These are phyloP conservation scores for Microbotryum silenes-acaulis DNA, from an alignment of 1,284 basidiomycete genomes.

Conservation along the genomic window DNA sequence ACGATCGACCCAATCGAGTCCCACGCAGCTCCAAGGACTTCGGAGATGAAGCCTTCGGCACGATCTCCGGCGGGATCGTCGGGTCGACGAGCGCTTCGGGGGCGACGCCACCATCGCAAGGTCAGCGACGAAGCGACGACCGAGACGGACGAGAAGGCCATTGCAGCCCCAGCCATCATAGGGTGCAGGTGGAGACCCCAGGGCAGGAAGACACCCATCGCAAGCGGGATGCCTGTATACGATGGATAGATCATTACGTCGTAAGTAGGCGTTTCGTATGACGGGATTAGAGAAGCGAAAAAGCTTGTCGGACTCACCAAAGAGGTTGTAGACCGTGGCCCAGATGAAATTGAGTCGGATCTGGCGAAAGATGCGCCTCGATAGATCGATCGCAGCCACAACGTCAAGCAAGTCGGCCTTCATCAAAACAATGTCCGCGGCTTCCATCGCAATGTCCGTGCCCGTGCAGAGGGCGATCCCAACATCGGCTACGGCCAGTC, in stretches of 20 bases:
- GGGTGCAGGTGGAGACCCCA: conserved; percentile 89
- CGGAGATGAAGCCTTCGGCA: conserved; percentile 19
- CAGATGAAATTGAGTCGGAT: conserved; percentile 79
- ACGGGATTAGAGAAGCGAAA: not conserved
- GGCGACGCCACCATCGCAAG: conserved; percentile 50
- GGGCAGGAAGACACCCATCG: conserved; percentile 93
- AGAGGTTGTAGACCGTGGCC: conserved; percentile 48
- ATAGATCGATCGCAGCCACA: conserved; percentile 87
- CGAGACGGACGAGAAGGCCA: conserved; percentile 95
- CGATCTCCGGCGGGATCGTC: conserved; percentile 24
- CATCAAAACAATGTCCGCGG: conserved; percentile 96
- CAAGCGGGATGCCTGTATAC: conserved; percentile 72
- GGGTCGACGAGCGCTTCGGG: conserved; percentile 20
- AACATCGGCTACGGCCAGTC: conserved; percentile 86
- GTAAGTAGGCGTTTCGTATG: conserved; percentile 43
- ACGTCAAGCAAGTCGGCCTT: conserved; percentile 92
- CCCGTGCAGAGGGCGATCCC: conserved; percentile 94
- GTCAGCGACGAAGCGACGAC: conserved; percentile 86
- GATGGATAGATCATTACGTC: conserved; percentile 35
- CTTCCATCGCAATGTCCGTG: conserved; percentile 93
- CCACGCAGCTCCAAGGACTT: conserved; percentile 16
- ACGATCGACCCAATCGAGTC: conserved; percentile 5
- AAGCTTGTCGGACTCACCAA: conserved; percentile 7
- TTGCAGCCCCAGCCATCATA: conserved; percentile 95
- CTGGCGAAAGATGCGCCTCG: conserved; percentile 77